phyloP scores from a whole-genome alignment of 2,329 filamentous ascomycete genomes.

The Orbilia javanica region DNA sequence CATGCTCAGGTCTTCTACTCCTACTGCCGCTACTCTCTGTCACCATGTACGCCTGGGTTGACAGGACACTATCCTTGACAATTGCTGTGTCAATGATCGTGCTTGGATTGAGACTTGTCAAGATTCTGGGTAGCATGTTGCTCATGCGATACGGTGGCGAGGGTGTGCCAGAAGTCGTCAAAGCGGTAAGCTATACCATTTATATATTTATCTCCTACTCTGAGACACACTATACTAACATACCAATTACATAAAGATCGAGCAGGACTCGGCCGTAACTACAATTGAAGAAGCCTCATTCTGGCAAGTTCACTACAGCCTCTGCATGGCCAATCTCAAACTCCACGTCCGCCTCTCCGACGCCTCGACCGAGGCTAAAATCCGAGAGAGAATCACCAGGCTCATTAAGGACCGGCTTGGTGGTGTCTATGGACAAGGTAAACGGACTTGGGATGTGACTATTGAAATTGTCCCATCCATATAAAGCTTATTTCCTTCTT shows the following conservation, averaged over 20 bases:
- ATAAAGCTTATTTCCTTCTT: not conserved
- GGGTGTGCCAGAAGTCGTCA: slow-evolving; percentile 60
- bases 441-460: slow-evolving; percentile 91
- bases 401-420: slow-evolving; percentile 87
- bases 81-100: slow-evolving; percentile 91
- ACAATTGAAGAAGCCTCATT: slow-evolving; percentile 91
- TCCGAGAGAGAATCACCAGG: slow-evolving; percentile 81
- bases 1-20: slow-evolving; percentile 83
- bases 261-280: slow-evolving; percentile 80
- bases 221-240: not conserved
- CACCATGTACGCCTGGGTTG: slow-evolving; percentile 84
- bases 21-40: slow-evolving; percentile 84
- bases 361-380: slow-evolving; percentile 77
- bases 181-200: slow-evolving; percentile 47
- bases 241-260: slow-evolving; percentile 71
- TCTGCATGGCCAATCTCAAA: slow-evolving; percentile 95
- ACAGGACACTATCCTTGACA: slow-evolving; percentile 81
- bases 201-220: not conserved
- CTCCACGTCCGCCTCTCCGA: slow-evolving; percentile 77
- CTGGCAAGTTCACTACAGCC: slow-evolving; percentile 98
- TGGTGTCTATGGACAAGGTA: slow-evolving; percentile 85
- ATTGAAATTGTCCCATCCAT: slow-evolving; percentile 75
- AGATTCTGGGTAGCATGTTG: slow-evolving; percentile 90
- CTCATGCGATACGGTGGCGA: slow-evolving; percentile 84
- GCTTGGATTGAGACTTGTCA: slow-evolving; percentile 84